A percentile compares a stretch with the other conserved stretches of the same genome.
Evolutionary conservation across 148 eudicot species (phyloP).

Genomic region (Hydrangea macrophylla): DNA sequence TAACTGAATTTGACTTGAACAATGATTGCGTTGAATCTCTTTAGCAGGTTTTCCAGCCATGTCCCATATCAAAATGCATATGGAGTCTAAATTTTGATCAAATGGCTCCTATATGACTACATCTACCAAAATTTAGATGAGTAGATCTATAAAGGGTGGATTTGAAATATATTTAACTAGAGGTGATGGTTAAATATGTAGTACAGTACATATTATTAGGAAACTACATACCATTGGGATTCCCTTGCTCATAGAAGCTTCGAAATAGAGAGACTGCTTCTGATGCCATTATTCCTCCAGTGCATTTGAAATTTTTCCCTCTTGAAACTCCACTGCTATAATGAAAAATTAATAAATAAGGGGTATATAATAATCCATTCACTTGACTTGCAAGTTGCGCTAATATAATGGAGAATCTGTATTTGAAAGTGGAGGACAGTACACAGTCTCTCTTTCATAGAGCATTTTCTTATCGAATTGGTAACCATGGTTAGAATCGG

Average conservation of each 20-base stretch:
- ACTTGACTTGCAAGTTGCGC: neutral
- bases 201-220: neutral
- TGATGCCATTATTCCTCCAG: slow-evolving; percentile 76
- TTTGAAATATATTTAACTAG: too few species aligned
- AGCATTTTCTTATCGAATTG: too few species aligned
- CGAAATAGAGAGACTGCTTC: slow-evolving; percentile 73
- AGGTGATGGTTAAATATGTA: too few species aligned
- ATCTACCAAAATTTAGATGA: neutral
- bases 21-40: too few species aligned
- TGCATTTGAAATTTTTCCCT: slow-evolving; percentile 54
- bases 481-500: too few species aligned
- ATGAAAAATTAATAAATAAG: neutral
- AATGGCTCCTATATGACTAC: too few species aligned
- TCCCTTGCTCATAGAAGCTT: slow-evolving; percentile 82
- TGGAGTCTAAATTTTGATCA: too few species aligned
- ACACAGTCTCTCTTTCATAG: neutral
- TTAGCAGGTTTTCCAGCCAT: too few species aligned
- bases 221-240: slow-evolving; percentile 58
- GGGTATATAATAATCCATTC: neutral
- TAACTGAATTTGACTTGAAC: too few species aligned
- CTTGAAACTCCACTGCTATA: slow-evolving; percentile 19
- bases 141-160: neutral
- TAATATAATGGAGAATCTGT: neutral
- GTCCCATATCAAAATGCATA: too few species aligned
- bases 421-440: neutral